phyloP scores from a whole-genome alignment of 495 filamentous ascomycete genomes.

The Hypoxylon lenormandii region DNA sequence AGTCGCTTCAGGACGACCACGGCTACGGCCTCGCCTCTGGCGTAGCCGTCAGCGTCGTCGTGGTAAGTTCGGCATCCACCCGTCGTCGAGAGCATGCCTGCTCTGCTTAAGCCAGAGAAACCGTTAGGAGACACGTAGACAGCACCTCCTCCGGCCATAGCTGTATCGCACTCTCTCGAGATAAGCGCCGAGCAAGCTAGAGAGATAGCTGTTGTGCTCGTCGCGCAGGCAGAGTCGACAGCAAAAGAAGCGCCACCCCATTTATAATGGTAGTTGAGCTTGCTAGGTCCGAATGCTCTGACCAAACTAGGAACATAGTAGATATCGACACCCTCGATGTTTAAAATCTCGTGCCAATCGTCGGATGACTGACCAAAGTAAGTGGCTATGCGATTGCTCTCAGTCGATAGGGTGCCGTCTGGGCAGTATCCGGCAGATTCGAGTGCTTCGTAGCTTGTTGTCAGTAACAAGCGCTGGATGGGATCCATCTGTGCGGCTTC shows the following conservation, averaged over 20 bases:
- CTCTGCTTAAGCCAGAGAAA: slow-evolving; percentile 53
- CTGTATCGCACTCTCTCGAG: slow-evolving; percentile 75
- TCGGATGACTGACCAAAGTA: slow-evolving; percentile 86
- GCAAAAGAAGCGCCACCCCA: slow-evolving; percentile 55
- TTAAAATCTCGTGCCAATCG: slow-evolving; percentile 82
- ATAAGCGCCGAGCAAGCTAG: slow-evolving; percentile 72
- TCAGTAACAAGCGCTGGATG: slow-evolving; percentile 53
- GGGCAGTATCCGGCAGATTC: slow-evolving; percentile 56
- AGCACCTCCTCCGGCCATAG: slow-evolving; percentile 63
- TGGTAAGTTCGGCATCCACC: slow-evolving; percentile 47
- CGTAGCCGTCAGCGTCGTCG: slow-evolving; percentile 67
- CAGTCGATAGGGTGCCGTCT: slow-evolving; percentile 62
- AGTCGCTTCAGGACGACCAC: slow-evolving; percentile 65
- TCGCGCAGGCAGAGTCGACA: slow-evolving; percentile 59
- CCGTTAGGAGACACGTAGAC: slow-evolving; percentile 68
- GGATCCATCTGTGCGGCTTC: slow-evolving; percentile 63
- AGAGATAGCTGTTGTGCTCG: slow-evolving; percentile 52
- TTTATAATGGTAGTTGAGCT: slow-evolving; percentile 59
- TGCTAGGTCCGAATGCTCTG: slow-evolving; percentile 72
- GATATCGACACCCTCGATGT: slow-evolving; percentile 79
- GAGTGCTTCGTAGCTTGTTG: slow-evolving; percentile 55
- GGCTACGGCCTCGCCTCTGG: slow-evolving; percentile 65
- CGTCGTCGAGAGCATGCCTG: slow-evolving; percentile 25
- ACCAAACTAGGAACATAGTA: slow-evolving; percentile 84
- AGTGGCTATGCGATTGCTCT: slow-evolving; percentile 72